Evolutionary conservation across 768 basidiomycete species (phyloP).

Genomic region (Gautieria morchelliformis): DNA sequence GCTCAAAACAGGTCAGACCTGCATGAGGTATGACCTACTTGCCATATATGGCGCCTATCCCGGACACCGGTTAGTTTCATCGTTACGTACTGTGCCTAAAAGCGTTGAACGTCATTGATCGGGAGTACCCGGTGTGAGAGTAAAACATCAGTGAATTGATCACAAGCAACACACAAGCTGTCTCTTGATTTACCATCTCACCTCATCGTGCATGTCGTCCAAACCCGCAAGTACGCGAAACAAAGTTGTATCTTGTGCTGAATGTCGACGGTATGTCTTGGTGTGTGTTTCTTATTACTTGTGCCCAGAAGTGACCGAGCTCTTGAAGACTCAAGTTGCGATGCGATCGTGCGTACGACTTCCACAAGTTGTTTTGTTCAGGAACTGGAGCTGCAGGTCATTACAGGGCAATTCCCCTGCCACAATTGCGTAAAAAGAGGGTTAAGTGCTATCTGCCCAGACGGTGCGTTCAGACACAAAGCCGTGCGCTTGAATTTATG

Average conservation of each 20-base stretch:
- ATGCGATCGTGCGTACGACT: slow-evolving; percentile 37
- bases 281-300: neutral
- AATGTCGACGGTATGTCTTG: slow-evolving; percentile 27
- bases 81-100: too few species aligned
- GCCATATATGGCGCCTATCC: too few species aligned
- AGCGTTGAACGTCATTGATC: too few species aligned
- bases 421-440: slow-evolving; percentile 8
- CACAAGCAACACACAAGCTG: too few species aligned
- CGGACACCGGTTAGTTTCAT: too few species aligned
- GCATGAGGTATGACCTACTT: too few species aligned
- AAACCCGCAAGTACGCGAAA: neutral
- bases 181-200: neutral
- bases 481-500: too few species aligned
- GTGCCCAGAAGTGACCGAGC: neutral
- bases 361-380: too few species aligned
- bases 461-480: neutral
- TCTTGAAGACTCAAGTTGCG: slow-evolving; percentile 49
- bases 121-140: neutral
- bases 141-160: too few species aligned
- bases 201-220: slow-evolving; percentile 1
- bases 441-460: slow-evolving; percentile 5
- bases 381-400: too few species aligned
- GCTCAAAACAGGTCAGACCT: too few species aligned
- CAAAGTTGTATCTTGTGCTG: slow-evolving; percentile 25
- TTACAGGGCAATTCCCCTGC: slow-evolving; percentile 5